phyloP scores from a whole-genome alignment of 345 rosid genomes.

The Ricinus communis region DNA sequence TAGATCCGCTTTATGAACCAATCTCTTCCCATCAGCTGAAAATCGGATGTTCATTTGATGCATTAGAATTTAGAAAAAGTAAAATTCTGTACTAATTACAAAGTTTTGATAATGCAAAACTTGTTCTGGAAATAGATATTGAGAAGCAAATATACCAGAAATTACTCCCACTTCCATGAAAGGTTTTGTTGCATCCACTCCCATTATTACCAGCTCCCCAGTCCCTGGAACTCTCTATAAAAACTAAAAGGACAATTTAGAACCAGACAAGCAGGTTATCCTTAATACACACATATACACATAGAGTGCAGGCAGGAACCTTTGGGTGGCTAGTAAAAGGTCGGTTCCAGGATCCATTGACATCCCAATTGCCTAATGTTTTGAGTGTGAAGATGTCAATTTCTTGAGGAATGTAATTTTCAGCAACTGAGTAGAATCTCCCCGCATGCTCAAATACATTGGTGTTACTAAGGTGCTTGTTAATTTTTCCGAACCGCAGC shows the following conservation, averaged over 20 bases:
- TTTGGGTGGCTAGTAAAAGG: conserved; percentile 47
- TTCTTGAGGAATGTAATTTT: conserved; percentile 40
- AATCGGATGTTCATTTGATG: background rate
- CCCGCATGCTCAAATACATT: conserved; percentile 39
- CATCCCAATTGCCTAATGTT: conserved; percentile 36
- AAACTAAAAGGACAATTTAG: background rate
- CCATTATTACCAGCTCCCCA: conserved; percentile 46
- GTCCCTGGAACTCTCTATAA: conserved; percentile 41
- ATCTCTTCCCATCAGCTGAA: conserved; percentile 23
- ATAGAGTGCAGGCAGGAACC: conserved; percentile 16
- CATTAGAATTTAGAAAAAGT: background rate
- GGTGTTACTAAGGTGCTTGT: conserved; percentile 35
- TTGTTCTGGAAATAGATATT: background rate
- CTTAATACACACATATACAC: too few relatives aligned
- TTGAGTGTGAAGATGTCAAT: conserved; percentile 33
- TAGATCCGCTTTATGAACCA: conserved; percentile 24
- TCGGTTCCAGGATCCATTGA: conserved; percentile 40
- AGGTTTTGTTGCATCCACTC: conserved; percentile 38
- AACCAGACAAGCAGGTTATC: background rate
- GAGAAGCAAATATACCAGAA: conserved; percentile 31
- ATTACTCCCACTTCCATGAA: conserved; percentile 41
- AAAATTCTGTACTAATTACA: background rate
- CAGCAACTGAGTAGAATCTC: conserved; percentile 35
- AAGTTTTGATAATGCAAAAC: background rate
- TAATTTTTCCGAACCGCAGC: conserved; percentile 36